Evolutionary conservation across 1,284 basidiomycete species (phyloP), one percentile per base, ranked within the genome.

Genomic region (Lentinula novae-zelandiae): DNA sequence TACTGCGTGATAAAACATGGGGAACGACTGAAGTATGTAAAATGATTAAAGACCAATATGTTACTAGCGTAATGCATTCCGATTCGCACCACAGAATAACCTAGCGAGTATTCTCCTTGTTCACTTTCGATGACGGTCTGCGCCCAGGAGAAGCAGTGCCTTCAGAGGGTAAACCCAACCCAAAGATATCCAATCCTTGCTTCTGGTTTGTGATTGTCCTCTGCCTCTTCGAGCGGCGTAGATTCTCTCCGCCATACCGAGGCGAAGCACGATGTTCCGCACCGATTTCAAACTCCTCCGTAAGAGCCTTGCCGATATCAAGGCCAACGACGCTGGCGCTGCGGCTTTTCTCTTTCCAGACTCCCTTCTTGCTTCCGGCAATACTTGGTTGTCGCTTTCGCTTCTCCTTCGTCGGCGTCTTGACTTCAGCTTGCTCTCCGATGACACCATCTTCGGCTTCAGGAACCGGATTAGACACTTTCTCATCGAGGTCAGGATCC

Each of bases 151-250:
- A 31, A 3, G 13, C 40, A 9, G 10, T 7, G 10, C 27, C 54
- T 42, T 40, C 39, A 7, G 7, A n/a, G 17, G 27, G 39, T 10
- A 17, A 22, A 44, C 10, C 54, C 39, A 56, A 44, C 13, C 22
- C 48, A 34, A n/a, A 5, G 8, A 20, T 42, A 12, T 54, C 53
- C 3, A n/a, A 1, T 40, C 20, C 46, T n/a, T 7, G 38, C 46
- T 39, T 49, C 10, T 58, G 57, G 17, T 17, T 10, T 27, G 33
- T 58, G 13, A 15, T 9, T 22, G 46, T 39, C 33, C 51, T 53
- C 42, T 39, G 51, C 17, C 58, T 60, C 53, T 54, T 60, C 27
- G 58, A 60, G 13, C 58, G 20, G 10, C 52, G 39, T 36, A 34
- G 58, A 20, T 60, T 31, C n/a, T 36, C 15, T 39, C 15, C 38